Conservation (phyloP, 257 asterid genomes). For the Jacaranda mimosifolia region DNA sequence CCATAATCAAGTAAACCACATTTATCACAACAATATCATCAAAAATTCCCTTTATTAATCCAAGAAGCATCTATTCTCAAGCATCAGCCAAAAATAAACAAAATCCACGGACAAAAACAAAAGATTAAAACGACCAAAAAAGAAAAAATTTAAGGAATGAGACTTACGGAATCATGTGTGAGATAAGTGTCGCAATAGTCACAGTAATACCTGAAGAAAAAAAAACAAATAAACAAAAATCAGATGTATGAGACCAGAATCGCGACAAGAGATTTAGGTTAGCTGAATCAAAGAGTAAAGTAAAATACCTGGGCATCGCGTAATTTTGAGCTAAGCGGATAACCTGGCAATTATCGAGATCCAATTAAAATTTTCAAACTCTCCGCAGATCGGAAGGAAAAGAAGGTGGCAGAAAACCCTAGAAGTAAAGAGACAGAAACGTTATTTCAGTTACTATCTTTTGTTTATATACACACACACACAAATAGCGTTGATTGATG, state of each 20-base stretch:
- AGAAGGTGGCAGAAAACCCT: constrained; percentile 44
- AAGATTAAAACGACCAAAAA: not conserved
- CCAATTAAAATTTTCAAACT: constrained; percentile 29
- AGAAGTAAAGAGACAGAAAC: not conserved
- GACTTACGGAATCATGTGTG: constrained; percentile 90
- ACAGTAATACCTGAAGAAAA: constrained; percentile 78
- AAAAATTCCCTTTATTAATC: not conserved
- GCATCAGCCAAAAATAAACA: not conserved
- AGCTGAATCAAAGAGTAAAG: constrained; percentile 6
- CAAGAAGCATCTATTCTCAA: constrained; percentile 4
- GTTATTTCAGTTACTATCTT: not conserved
- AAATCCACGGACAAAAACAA: constrained; percentile 6
- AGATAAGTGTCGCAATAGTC: constrained; percentile 95
- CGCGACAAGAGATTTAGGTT: not conserved
- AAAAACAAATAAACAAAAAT: not conserved
- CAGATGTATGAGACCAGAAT: not conserved
- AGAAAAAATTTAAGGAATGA: constrained; percentile 8
- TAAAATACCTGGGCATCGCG: constrained; percentile 56
- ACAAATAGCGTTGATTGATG: not conserved
- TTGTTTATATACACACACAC: not conserved
- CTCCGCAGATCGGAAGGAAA: constrained; percentile 29
- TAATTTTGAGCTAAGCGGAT: constrained; percentile 24
- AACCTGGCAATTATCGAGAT: constrained; percentile 21
- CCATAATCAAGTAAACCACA: not conserved
- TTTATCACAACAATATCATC: constrained; percentile 21